Percentiles rank a stretch among this genome's conserved stretches.
Conservation (phyloP, 129 eudicot species). For the Ambrosia artemisiifolia region DNA sequence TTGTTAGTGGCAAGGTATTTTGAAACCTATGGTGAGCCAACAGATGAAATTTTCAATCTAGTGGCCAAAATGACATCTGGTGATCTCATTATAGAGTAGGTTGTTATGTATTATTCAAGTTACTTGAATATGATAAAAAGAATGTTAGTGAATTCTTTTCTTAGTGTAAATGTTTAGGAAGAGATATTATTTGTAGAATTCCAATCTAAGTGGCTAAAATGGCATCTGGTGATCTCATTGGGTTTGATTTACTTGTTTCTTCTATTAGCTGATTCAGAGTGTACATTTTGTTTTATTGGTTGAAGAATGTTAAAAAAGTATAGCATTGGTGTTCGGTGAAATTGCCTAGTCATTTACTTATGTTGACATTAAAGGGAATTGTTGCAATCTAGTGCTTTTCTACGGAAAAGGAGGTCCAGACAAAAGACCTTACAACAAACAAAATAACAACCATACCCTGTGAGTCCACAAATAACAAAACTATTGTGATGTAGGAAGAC, state of each 20-base stretch:
- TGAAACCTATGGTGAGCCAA: background rate
- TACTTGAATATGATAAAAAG: background rate
- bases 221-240: background rate
- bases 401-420: too few relatives aligned
- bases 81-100: conserved; percentile 1
- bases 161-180: background rate
- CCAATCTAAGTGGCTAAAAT: background rate
- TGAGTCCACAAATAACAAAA: too few relatives aligned
- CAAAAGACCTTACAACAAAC: too few relatives aligned
- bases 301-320: too few relatives aligned
- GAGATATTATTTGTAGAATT: background rate
- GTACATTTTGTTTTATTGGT: too few relatives aligned
- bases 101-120: background rate
- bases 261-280: background rate
- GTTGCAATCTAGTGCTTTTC: too few relatives aligned
- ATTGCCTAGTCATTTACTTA: too few relatives aligned
- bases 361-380: too few relatives aligned
- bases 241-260: conserved; percentile 2
- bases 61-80: conserved; percentile 13
- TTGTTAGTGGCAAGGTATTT: background rate
- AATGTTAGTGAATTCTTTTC: background rate
- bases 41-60: background rate
- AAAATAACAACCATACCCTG: too few relatives aligned
- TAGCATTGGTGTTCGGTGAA: too few relatives aligned
- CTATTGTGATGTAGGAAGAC: too few relatives aligned